phyloP scores from a whole-genome alignment of 257 asterid species.

The Striga asiatica region DNA sequence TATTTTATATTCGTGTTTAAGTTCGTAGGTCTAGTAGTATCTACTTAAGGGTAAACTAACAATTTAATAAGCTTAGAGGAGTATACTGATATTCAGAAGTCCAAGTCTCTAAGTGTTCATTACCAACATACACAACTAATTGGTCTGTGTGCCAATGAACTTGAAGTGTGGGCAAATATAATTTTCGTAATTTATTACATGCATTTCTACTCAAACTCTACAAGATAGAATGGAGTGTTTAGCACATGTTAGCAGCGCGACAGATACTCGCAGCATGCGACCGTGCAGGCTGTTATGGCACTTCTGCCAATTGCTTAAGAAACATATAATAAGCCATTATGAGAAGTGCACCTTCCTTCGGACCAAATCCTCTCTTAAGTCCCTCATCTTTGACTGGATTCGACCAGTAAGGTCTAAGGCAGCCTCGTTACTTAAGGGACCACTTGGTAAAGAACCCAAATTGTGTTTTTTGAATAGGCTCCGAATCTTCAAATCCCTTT shows the following conservation, averaged over 20 bases:
- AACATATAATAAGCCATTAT: background rate
- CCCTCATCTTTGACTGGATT: constrained; percentile 44
- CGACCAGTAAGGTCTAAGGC: constrained; percentile 55
- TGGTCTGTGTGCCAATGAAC: constrained; percentile 6
- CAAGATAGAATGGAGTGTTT: constrained; percentile 3
- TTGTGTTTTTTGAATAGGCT: constrained; percentile 52
- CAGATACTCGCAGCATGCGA: constrained; percentile 6
- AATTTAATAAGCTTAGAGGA: background rate
- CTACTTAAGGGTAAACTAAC: background rate
- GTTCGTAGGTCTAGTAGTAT: background rate
- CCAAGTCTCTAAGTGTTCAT: constrained; percentile 1
- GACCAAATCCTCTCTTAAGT: constrained; percentile 46
- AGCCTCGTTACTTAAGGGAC: constrained; percentile 58
- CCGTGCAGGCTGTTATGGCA: constrained; percentile 8
- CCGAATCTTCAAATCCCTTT: constrained; percentile 47
- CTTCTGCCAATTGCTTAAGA: constrained; percentile 5
- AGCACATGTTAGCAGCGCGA: background rate
- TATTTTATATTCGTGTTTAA: background rate
- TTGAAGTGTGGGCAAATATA: background rate
- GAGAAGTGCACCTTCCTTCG: constrained; percentile 56
- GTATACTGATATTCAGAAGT: background rate
- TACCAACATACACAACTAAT: background rate
- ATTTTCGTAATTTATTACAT: background rate
- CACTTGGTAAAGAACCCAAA: constrained; percentile 60
- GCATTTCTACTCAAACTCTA: background rate